Base-by-base conservation (phyloP, 441 rosid genomes). In the Aquilaria agallochum region DNA sequence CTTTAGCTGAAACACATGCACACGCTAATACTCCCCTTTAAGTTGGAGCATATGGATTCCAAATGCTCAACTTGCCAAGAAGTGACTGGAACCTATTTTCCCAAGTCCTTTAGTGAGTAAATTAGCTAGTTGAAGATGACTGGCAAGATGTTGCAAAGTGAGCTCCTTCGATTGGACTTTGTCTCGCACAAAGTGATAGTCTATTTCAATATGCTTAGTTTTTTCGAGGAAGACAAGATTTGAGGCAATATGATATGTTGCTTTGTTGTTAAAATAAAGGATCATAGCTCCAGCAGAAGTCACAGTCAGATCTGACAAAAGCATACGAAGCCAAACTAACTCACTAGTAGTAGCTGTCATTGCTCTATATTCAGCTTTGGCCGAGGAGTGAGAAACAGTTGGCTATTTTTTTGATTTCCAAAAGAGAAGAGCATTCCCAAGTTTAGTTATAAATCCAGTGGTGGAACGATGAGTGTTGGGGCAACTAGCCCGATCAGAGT, bases 401-500 rank as follows among this genome's bases (percentile, higher is more conserved):
- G 27, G 27, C 27, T 20, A 20, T 13, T 60, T 71, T 49, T 31
- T 71, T 2, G 52, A 60, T 12, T 66, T 65, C 64, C 40, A 65
- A 0, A 62, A 59, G 0, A 70, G 3, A 3, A 15, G 60, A 0
- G 57, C 31, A 1, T n/a, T 9, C 0, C 65, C 76, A 5, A 72
- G 51, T 0, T 14, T 0, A 11, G 65, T 30, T 5, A 62, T 27
- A 5, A 30, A 72, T 0, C 72, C 27, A 27, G 56, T 66, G 0
- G 56, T 15, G 7, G 59, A 66, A 2, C 55, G 11, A 0, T 31
- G n/a, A 2, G 57, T 62, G 0, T n/a, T 9, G 2, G 47, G 62
- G 14, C 55, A 63, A 7, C 51, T 2, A 0, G 34, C 51, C 58
- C 45, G 63, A 44, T 72, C 58, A 1, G 54, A 46, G 48, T 63